Percentiles rank a stretch among this genome's conserved stretches.
These are phyloP conservation scores for Botryotinia globosa DNA, from an alignment of 2,329 filamentous ascomycete genomes.

Conservation along the genomic window DNA sequence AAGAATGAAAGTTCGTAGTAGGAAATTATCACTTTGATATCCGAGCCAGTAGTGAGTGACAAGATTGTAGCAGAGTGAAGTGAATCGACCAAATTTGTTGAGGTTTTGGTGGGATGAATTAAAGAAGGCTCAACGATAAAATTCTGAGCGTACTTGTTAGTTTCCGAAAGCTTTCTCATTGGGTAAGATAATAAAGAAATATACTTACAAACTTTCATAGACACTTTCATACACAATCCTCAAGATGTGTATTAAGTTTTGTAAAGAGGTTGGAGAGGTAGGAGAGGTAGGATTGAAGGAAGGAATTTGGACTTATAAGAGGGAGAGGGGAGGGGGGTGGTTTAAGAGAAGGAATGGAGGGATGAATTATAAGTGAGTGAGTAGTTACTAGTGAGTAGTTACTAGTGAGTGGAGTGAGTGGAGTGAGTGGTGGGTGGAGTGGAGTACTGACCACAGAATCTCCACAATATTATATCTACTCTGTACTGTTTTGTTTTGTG, in stretches of 20 bases:
- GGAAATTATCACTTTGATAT: background rate
- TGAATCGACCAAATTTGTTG: constrained; percentile 17
- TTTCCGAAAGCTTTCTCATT: background rate
- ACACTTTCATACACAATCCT: constrained; percentile 7
- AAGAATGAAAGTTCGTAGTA: background rate
- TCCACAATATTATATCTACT: too few relatives aligned
- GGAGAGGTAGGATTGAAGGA: background rate
- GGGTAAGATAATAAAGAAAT: background rate
- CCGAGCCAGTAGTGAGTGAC: background rate
- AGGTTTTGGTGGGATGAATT: constrained; percentile 10
- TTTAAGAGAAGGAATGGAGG: background rate
- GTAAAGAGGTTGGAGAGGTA: background rate
- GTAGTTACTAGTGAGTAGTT: too few relatives aligned
- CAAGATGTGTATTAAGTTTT: constrained; percentile 10
- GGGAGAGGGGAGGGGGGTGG: background rate
- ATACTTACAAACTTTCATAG: constrained; percentile 4
- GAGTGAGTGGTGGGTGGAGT: too few relatives aligned
- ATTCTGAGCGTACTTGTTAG: background rate
- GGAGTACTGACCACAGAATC: too few relatives aligned
- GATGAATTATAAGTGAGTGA: background rate
- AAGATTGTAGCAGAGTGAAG: background rate
- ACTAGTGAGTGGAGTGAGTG: too few relatives aligned
- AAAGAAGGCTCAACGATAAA: constrained; percentile 15
- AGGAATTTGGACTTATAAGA: background rate
- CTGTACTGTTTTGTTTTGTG: too few relatives aligned